phyloP scores from a whole-genome alignment of 768 basidiomycete genomes.

The Tricholoma bakamatsutake region DNA sequence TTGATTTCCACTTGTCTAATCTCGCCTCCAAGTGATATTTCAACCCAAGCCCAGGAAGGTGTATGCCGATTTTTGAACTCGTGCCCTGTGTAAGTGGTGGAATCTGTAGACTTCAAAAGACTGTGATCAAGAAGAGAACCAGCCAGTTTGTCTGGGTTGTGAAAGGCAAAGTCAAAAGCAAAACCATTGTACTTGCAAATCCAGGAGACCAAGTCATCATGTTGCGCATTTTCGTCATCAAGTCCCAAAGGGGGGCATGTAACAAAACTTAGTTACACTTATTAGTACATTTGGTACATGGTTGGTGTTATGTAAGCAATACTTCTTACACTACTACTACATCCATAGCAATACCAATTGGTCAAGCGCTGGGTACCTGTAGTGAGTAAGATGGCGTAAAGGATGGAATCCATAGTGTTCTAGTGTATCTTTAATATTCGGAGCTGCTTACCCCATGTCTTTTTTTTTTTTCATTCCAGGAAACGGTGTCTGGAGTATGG shows the following conservation, averaged over 20 bases:
- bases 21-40: slow-evolving; percentile 7
- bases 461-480: no score
- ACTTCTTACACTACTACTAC: no score
- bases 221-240: not conserved
- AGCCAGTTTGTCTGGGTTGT: not conserved
- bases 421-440: no score
- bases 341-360: no score
- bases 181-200: not conserved
- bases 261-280: no score
- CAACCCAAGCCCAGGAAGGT: slow-evolving; percentile 8
- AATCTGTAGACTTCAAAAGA: not conserved
- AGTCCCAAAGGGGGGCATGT: not conserved
- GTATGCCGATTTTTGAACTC: slow-evolving; percentile 3
- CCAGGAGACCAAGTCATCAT: not conserved
- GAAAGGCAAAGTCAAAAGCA: not conserved
- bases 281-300: no score
- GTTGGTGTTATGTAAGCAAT: no score
- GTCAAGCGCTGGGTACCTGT: no score
- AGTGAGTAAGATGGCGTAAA: no score
- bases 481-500: no score
- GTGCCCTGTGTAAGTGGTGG: not conserved
- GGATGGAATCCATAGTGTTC: no score
- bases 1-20: slow-evolving; percentile 21
- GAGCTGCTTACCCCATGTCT: no score
- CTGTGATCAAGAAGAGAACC: not conserved